Conservation (phyloP, 2,329 filamentous ascomycete genomes). For the Neofusicoccum ribis region DNA sequence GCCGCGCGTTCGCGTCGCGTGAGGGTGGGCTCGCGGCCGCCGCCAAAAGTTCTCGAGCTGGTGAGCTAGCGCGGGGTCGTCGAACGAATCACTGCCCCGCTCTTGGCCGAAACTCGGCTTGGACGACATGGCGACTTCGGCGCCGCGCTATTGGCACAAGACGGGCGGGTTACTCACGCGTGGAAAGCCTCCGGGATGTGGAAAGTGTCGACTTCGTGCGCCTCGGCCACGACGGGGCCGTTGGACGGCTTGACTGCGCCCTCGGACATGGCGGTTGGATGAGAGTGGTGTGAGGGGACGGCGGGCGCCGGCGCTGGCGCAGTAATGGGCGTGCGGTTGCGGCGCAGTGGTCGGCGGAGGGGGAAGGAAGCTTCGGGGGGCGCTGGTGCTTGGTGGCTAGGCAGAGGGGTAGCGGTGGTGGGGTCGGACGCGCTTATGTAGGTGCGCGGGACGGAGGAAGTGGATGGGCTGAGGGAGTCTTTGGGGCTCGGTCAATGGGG, state of each 20-base stretch:
- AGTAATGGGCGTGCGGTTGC: not conserved
- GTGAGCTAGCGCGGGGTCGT: not conserved
- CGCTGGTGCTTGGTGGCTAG: not conserved
- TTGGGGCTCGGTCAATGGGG: slow-evolving; percentile 1
- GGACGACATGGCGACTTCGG: slow-evolving; percentile 1
- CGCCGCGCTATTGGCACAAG: not conserved
- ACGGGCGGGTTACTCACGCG: slow-evolving; percentile 35
- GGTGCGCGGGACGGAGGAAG: not conserved
- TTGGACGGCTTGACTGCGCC: slow-evolving; percentile 34
- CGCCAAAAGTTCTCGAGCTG: not conserved
- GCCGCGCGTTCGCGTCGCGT: slow-evolving; percentile 1
- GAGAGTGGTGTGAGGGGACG: not conserved
- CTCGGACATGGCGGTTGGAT: slow-evolving; percentile 43
- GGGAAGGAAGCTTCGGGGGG: not conserved
- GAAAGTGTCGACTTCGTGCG: slow-evolving; percentile 74
- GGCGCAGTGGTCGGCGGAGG: not conserved
- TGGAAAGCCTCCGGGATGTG: slow-evolving; percentile 56
- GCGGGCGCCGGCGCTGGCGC: slow-evolving; percentile 10
- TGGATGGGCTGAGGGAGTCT: not conserved
- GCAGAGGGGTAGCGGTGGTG: not conserved
- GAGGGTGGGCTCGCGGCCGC: not conserved
- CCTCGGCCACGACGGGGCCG: slow-evolving; percentile 67
- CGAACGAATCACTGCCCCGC: not conserved
- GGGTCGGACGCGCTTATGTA: slow-evolving; percentile 4
- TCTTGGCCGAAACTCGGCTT: slow-evolving; percentile 5